A percentile compares a stretch with the other conserved stretches of the same genome.
Conservation (phyloP, 257 asterid species). For the Cruciata laevipes region DNA sequence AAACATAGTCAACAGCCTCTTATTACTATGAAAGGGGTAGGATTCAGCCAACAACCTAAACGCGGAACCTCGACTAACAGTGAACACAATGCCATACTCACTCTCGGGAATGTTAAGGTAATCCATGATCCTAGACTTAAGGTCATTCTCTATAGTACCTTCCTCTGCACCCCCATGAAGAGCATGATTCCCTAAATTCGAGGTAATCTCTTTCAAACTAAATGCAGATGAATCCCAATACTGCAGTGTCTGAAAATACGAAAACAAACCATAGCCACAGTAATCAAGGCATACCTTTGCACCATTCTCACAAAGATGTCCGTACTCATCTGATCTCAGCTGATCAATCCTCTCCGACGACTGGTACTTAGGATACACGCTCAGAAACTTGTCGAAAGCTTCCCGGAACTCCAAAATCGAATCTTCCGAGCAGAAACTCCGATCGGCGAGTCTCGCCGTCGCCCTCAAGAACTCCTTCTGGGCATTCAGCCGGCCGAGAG, state of each 20-base stretch:
- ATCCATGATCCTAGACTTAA: conserved; percentile 29
- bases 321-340: conserved; percentile 28
- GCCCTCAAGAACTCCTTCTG: conserved; percentile 31
- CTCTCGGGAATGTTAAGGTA: conserved; percentile 30
- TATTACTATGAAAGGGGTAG: conserved; percentile 28
- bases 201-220: conserved; percentile 28
- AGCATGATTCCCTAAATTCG: conserved; percentile 30
- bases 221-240: conserved; percentile 29
- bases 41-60: conserved; percentile 31
- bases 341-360: conserved; percentile 28
- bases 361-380: conserved; percentile 23
- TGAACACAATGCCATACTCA: conserved; percentile 32
- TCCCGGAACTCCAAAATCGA: conserved; percentile 20
- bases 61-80: conserved; percentile 32
- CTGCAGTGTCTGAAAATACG: conserved; percentile 24
- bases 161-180: conserved; percentile 28
- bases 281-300: conserved; percentile 39
- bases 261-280: conserved; percentile 36
- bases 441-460: conserved; percentile 22
- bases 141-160: conserved; percentile 32
- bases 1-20: conserved; percentile 32
- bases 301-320: conserved; percentile 18
- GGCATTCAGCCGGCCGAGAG: conserved; percentile 24
- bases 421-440: conserved; percentile 16
- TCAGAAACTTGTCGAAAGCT: conserved; percentile 26